Percentiles rank a stretch among this genome's conserved stretches.
Conservation (phyloP, 2,329 filamentous ascomycete species). For the Epichloe typhina region DNA sequence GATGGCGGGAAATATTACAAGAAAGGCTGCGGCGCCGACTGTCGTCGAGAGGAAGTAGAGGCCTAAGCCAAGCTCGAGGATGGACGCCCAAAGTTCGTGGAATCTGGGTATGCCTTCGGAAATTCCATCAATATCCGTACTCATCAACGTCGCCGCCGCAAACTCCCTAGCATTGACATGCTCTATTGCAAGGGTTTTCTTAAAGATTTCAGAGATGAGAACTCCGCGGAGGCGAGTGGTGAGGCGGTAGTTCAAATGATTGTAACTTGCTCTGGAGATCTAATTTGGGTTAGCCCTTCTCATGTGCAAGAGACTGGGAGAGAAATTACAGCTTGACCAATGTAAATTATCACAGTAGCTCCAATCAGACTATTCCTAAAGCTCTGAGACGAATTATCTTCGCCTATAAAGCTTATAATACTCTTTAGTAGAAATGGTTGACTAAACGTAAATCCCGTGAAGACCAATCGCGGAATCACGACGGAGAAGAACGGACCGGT, state of each 20-base stretch:
- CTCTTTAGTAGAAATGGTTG: conserved; percentile 25
- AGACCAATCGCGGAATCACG: conserved; percentile 17
- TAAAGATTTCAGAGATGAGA: no score
- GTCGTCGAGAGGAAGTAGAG: conserved; percentile 5
- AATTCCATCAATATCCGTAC: conserved; percentile 28
- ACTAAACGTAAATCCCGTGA: conserved; percentile 21
- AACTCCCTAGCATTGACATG: conserved; percentile 18
- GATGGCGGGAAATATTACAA: conserved; percentile 56
- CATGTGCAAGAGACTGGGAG: no score
- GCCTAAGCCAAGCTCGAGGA: conserved; percentile 12
- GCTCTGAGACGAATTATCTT: no score
- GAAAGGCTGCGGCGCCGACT: conserved; percentile 4
- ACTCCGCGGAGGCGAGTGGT: no score
- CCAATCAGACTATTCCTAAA: no score
- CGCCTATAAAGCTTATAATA: no score
- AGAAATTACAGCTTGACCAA: no score
- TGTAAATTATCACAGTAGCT: no score
- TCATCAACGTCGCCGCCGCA: conserved; percentile 30
- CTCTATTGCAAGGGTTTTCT: background rate
- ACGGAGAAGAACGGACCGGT: conserved; percentile 6
- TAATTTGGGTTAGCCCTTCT: no score
- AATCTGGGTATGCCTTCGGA: conserved; percentile 12
- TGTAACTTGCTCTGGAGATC: no score
- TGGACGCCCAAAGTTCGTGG: conserved; percentile 21
- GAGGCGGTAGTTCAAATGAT: no score